Evolutionary conservation across 2,329 filamentous ascomycete species (phyloP), one percentile per base, ranked within the genome.

Genomic region (Acephala macrosclerotiorum): DNA sequence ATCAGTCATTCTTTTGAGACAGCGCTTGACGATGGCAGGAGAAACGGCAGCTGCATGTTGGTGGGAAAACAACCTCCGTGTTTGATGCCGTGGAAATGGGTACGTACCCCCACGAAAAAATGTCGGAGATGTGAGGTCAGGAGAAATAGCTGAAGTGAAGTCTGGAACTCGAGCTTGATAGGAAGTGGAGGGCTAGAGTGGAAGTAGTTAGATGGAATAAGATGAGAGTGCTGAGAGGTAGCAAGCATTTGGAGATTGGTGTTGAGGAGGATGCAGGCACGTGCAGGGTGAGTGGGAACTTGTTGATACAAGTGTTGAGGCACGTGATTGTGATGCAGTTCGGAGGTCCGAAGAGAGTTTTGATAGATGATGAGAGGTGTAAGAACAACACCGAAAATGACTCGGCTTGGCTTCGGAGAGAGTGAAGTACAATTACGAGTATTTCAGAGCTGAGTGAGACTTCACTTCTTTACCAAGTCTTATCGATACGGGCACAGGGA

Each of bases 81-180:
- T 29, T 14, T 26, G 22, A 14, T 33, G 22, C 45, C 45, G 49
- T 53, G 49, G 49, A 33, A 26, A 49, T 42, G 42, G n/a, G 42
- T 51, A 51, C 47, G 47, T 51, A 25, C 49, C 49, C 29, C 49
- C 49, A 53, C 49, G 49, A 53, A 25, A 33, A 53, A 29, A 12
- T 29, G 9, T 29, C 49, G 25, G 49, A 53, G 49, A 53, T 18
- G 45, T 25, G 2, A 42, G 49, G 49, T 53, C 5, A 25, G 26
- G 8, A 29, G 14, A n/a, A 49, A 7, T 22, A 20, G 42, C 40
- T 42, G 45, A 49, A n/a, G n/a, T 22, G n/a, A 29, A 25, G 25
- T 29, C 49, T 53, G 25, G 25, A 29, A 25, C 9, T 4, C 4
- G 29, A 20, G 16, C 8, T 49, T 22, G 45, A 26, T 11, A 12